Conservation (phyloP, 768 basidiomycete genomes). For the Hericium coralloides region DNA sequence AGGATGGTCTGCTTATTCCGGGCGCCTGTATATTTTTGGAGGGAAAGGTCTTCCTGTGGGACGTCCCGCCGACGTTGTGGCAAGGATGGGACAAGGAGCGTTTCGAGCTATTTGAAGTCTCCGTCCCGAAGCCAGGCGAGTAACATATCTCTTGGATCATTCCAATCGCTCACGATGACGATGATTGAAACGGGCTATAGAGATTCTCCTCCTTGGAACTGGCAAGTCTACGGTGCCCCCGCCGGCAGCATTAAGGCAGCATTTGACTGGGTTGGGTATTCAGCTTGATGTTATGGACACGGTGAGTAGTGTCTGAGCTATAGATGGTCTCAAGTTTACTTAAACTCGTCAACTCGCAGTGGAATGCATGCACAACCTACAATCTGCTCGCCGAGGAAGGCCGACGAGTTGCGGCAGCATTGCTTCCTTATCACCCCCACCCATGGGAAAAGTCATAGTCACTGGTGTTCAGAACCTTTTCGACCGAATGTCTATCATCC, state of each 20-base stretch:
- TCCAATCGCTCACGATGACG: not conserved
- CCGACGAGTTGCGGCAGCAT: slow-evolving; percentile 80
- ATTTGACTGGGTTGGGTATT: slow-evolving; percentile 70
- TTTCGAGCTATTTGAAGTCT: slow-evolving; percentile 74
- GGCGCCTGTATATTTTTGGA: slow-evolving; percentile 79
- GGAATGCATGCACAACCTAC: slow-evolving; percentile 93
- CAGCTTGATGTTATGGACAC: slow-evolving; percentile 88
- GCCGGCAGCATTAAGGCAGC: slow-evolving; percentile 54
- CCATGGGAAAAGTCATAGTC: slow-evolving; percentile 36
- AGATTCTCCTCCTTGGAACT: slow-evolving; percentile 87
- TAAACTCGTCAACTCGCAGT: slow-evolving; percentile 28
- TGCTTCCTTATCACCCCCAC: slow-evolving; percentile 57
- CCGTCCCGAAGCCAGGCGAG: slow-evolving; percentile 77
- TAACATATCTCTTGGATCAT: not conserved
- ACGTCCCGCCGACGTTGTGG: slow-evolving; percentile 61
- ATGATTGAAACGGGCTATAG: slow-evolving; percentile 33
- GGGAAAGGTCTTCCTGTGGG: slow-evolving; percentile 86
- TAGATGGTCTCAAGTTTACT: not conserved
- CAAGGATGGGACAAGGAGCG: slow-evolving; percentile 63
- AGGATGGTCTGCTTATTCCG: slow-evolving; percentile 71
- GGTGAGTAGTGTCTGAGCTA: slow-evolving; percentile 30
- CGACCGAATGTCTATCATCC: too few species aligned
- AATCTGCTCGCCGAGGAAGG: slow-evolving; percentile 93
- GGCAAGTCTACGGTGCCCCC: slow-evolving; percentile 63
- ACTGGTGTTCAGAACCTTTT: not conserved